These are phyloP conservation scores for Aspergillus sparsus DNA, from an alignment of 495 filamentous ascomycete species.

Conservation along the genomic window DNA sequence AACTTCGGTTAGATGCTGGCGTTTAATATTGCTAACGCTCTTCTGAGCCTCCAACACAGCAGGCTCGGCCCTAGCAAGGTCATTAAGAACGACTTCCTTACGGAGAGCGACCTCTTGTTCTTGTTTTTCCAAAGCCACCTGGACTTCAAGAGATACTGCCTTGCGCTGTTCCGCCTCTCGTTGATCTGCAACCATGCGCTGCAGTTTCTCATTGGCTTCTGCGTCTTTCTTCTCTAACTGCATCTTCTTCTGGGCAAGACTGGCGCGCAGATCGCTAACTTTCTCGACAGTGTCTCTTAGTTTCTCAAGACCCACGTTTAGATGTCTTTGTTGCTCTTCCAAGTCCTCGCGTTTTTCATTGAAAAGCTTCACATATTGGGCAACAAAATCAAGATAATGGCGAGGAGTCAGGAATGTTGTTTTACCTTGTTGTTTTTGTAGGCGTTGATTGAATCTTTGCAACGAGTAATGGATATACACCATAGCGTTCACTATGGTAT, in stretches of 20 bases:
- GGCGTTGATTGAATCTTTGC: constrained; percentile 81
- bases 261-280: constrained; percentile 85
- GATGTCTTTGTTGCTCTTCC: constrained; percentile 95
- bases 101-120: constrained; percentile 84
- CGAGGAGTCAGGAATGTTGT: constrained; percentile 91
- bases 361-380: constrained; percentile 95
- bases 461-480: constrained; percentile 97
- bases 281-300: constrained; percentile 98
- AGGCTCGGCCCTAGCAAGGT: constrained; percentile 89
- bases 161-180: constrained; percentile 93
- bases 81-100: constrained; percentile 79
- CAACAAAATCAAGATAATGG: constrained; percentile 97
- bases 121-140: constrained; percentile 81
- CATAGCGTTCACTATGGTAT: constrained; percentile 94
- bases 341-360: constrained; percentile 98
- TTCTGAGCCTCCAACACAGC: constrained; percentile 90
- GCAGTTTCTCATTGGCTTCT: constrained; percentile 95
- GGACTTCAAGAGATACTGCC: constrained; percentile 81
- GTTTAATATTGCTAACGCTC: constrained; percentile 97
- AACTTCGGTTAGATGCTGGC: constrained; percentile 94
- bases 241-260: constrained; percentile 88
- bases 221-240: constrained; percentile 91
- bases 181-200: constrained; percentile 96
- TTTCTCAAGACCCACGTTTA: constrained; percentile 97
- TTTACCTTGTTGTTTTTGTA: constrained; percentile 87